Conservation (phyloP, 2,329 filamentous ascomycete species). For the Calonectria hawksworthii region DNA sequence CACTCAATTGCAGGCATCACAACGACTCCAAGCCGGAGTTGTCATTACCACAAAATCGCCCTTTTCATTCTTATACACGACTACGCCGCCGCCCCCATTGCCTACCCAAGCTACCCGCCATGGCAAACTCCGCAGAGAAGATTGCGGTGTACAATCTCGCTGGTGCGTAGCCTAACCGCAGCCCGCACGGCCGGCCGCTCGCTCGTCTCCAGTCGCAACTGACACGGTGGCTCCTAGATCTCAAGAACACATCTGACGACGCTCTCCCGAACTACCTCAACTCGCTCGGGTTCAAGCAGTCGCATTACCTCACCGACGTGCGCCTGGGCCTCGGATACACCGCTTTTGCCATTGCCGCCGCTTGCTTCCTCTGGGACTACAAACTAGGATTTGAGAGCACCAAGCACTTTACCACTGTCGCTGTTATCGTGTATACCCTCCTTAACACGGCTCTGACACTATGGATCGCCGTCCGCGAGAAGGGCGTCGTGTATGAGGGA, state of each 20-base stretch:
- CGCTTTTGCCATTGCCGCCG: constrained; percentile 83
- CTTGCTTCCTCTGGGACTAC: constrained; percentile 93
- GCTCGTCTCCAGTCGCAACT: constrained; percentile 28
- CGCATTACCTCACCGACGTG: constrained; percentile 84
- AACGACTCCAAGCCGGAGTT: constrained; percentile 17
- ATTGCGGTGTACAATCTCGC: constrained; percentile 78
- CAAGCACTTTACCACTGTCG: constrained; percentile 83
- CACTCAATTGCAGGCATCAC: constrained; percentile 1
- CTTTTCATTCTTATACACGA: constrained; percentile 18
- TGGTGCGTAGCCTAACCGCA: constrained; percentile 58
- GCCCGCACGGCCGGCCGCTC: neutral
- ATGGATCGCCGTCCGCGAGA: constrained; percentile 90
- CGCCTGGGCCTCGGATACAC: constrained; percentile 87
- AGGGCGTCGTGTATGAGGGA: constrained; percentile 85
- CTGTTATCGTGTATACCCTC: constrained; percentile 83
- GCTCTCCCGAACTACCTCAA: constrained; percentile 94
- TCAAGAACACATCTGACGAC: constrained; percentile 97
- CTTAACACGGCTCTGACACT: constrained; percentile 84
- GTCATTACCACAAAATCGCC: constrained; percentile 14
- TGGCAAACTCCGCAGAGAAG: constrained; percentile 61
- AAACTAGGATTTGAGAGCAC: constrained; percentile 90
- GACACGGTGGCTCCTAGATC: constrained; percentile 70
- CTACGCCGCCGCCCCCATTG: neutral
- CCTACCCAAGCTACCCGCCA: constrained; percentile 34
- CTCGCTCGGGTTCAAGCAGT: constrained; percentile 86